Evolutionary conservation across 768 basidiomycete genomes (phyloP), one percentile per base, ranked within the genome.

Genomic region (Gloeopeniophorella convolvens): DNA sequence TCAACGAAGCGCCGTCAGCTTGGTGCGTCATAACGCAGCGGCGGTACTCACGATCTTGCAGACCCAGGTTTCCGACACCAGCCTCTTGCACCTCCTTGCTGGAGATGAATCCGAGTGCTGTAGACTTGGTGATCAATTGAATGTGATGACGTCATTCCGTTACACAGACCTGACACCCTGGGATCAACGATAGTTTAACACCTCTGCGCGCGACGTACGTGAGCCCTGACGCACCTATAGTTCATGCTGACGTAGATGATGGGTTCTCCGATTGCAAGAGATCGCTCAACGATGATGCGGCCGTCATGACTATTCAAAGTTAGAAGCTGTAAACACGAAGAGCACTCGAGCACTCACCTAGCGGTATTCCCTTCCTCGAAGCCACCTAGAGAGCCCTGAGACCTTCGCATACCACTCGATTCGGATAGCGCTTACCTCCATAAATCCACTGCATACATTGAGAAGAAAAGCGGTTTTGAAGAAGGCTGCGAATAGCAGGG

Each of bases 21-120:
- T n/a, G n/a, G n/a, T n/a, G n/a, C n/a, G n/a, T n/a, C n/a, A n/a
- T n/a, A n/a, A n/a, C n/a, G n/a, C n/a, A n/a, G n/a, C n/a, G n/a
- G n/a, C n/a, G n/a, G n/a, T n/a, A 66, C 76, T 61, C 56, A 78
- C 78, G 78, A 66, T 85, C 82, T 50, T 74, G 74, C 13, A 86
- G 63, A 13, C 83, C 84, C 16, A 83, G 69, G 60, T 85, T 85
- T 1, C 76, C 78, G 3, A 78, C 67, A 0, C 73, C 73, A 4
- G 76, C 78, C 7, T 65, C 69, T 41, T 72, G 72, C 3, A 78
- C 72, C 66, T 80, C 77, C 55, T 72, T 63, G 30, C 76, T 65
- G 1, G 71, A 70, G 26, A 79, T 51, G 61, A 81, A 80, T 4
- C 78, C 77, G 47, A 77, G 73, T 1, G 71, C 75, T 54, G 33